phyloP scores from a whole-genome alignment of 2,329 filamentous ascomycete species.

The Penicillium sp. region DNA sequence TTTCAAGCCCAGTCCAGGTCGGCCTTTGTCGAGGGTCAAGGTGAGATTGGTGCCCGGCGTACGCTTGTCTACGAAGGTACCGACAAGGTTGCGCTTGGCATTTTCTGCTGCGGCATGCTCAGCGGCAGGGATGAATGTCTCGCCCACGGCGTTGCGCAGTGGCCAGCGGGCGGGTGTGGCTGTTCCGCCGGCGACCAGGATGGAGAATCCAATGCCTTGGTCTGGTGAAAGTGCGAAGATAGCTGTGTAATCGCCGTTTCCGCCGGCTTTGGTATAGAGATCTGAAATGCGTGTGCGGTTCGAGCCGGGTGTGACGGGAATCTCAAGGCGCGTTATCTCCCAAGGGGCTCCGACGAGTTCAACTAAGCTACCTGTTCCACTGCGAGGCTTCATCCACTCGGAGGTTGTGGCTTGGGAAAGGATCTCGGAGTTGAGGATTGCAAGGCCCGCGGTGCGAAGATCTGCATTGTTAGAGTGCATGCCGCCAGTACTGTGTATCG shows the following conservation, averaged over 20 bases:
- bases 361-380: conserved; percentile 7
- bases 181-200: conserved; percentile 4
- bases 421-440: conserved; percentile 10
- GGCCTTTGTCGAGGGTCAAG: background rate
- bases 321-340: conserved; percentile 10
- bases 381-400: conserved; percentile 15
- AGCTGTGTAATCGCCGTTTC: conserved; percentile 7
- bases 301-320: conserved; percentile 7
- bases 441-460: conserved; percentile 7
- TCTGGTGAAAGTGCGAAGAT: conserved; percentile 12
- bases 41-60: background rate
- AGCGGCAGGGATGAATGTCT: conserved; percentile 10
- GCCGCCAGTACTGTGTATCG: conserved; percentile 1
- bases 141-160: conserved; percentile 6
- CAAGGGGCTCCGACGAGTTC: conserved; percentile 14
- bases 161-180: conserved; percentile 8
- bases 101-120: conserved; percentile 8
- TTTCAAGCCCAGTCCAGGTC: conserved; percentile 1
- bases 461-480: conserved; percentile 6
- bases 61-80: conserved; percentile 3
- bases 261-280: conserved; percentile 11
- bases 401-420: conserved; percentile 5
- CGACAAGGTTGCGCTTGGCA: conserved; percentile 6
- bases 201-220: conserved; percentile 11
- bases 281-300: conserved; percentile 13